Evolutionary conservation across 2,329 filamentous ascomycete species (phyloP), one percentile per base, ranked within the genome.

Genomic region (Talaromyces sp.): DNA sequence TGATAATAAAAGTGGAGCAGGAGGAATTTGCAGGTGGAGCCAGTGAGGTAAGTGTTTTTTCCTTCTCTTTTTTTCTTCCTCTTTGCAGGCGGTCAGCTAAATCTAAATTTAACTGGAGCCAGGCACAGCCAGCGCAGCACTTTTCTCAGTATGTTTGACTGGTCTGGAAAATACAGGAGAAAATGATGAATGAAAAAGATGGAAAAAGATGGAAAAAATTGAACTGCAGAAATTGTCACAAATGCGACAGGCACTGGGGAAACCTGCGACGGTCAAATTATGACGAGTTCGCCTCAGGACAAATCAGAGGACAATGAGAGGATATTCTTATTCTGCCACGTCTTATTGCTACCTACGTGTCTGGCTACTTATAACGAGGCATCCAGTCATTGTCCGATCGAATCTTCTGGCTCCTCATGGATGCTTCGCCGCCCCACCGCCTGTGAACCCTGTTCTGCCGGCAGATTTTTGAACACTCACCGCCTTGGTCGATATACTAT

Each of bases 381-480:
- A 56, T 33, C 19, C 36, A 22, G 55, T 19, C 25, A 27, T 22
- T 27, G 56, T 58, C 30, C 54, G 66, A 69, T 76, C 72, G 76
- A 78, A 77, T 66, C 69, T 78, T 77, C 75, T 75, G 69, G 76
- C 63, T 70, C 62, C 61, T 72, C 57, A 73, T 70, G 58, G 71
- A 72, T 56, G 33, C 51, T 58, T 66, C 66, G 2, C 22, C 19
- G 49, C 42, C 58, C 61, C 58, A 54, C 59, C 58, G 55, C 55
- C 60, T 58, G 22, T 3, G 27, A 28, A 4, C 27, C 52, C 22
- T 22, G 22, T 53, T 61, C 49, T 27, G 28, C 33, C 39, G 58
- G 62, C 59, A 64, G 49, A 66, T 63, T 19, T 8, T 36, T 36
- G 4, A 15, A 4, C 1, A 2, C 25, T 33, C 55, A 61, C 59